These are phyloP conservation scores for Suhomyces bolitotheri DNA, from an alignment of 1,139 yeast genomes.

Conservation along the genomic window DNA sequence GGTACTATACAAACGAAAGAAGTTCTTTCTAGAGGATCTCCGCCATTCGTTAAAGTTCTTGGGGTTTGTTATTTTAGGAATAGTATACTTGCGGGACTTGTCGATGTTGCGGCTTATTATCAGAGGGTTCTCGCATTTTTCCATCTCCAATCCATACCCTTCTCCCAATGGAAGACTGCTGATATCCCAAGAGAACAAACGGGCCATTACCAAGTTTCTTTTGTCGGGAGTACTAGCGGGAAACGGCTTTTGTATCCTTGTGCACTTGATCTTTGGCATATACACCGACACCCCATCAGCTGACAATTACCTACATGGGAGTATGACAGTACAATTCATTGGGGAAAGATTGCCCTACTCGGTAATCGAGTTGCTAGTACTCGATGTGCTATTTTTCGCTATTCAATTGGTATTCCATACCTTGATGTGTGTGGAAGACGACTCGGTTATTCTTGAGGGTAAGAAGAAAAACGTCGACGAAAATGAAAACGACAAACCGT, in stretches of 20 bases:
- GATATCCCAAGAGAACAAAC: slow-evolving; percentile 29
- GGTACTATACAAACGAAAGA: slow-evolving; percentile 42
- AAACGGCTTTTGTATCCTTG: slow-evolving; percentile 27
- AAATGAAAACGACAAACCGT: slow-evolving; percentile 15
- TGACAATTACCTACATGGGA: slow-evolving; percentile 34
- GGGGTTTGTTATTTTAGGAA: slow-evolving; percentile 32
- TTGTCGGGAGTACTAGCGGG: slow-evolving; percentile 26
- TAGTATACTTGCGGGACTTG: slow-evolving; percentile 39
- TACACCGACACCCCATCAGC: slow-evolving; percentile 18
- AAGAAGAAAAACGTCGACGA: slow-evolving; percentile 5
- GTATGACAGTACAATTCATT: slow-evolving; percentile 40
- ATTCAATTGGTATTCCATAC: slow-evolving; percentile 35
- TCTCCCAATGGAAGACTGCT: slow-evolving; percentile 13
- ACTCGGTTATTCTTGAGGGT: slow-evolving; percentile 28
- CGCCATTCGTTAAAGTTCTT: slow-evolving; percentile 30
- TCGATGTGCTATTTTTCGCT: slow-evolving; percentile 30
- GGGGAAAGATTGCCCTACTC: slow-evolving; percentile 39
- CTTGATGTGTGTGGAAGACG: slow-evolving; percentile 35
- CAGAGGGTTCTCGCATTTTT: slow-evolving; percentile 32
- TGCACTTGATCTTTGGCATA: slow-evolving; percentile 34
- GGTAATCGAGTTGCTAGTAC: slow-evolving; percentile 27
- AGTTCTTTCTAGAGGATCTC: slow-evolving; percentile 38
- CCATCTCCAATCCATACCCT: slow-evolving; percentile 32
- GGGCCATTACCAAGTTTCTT: slow-evolving; percentile 30
- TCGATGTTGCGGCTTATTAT: slow-evolving; percentile 31